Base-by-base conservation (phyloP, 2,329 filamentous ascomycete genomes). In the Clonostachys solani region DNA sequence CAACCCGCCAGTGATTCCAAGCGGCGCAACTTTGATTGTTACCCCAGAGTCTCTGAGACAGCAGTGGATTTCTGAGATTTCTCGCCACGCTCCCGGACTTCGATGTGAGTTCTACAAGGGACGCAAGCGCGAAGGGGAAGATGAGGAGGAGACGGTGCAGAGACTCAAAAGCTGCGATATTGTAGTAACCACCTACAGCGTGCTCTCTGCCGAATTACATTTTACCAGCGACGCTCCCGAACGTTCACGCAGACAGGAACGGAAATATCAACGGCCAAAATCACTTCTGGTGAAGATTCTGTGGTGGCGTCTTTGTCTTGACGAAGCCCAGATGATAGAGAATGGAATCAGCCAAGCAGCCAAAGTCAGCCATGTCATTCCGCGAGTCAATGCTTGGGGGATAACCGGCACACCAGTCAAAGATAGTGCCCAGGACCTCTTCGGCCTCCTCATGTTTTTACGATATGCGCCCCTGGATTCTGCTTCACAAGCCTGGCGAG, bases 321-420 rank as follows among this genome's bases (percentile, higher is more conserved):
- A 87, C 49, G 91, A 85, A 71, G 84, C 92, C 1, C 94, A 99
- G 60, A 95, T 96, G 87, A 84, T 97, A 40, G 92, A 97, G 61
- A 92, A 82, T 54, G 90, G 91, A 34, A 84, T 95, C 5, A 92
- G 83, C 56, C 85, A 89, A 55, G 89, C 92, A 29, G 92, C 94
- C 2, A 81, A 77, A 42, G 83, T 96, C 13, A 91, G 91, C 35
- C 81, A 84, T 38, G 72, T 86, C 23, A 86, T 99, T 50, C 91
- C 92, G 41, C 80, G 94, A 29, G 68, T 88, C 52, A 92, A 96
- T 66, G 86, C 90, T 3, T 97, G 94, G 94, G 91, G 87, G 13
- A 84, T 99, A 38, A 92, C 90, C 0, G 94, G 65, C 40, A 99
- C 94, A 1, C 94, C 94, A 0, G 77, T 97, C 36, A 86, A 88